phyloP scores from a whole-genome alignment of 2,329 filamentous ascomycete species.

The Phialophora verrucosa region DNA sequence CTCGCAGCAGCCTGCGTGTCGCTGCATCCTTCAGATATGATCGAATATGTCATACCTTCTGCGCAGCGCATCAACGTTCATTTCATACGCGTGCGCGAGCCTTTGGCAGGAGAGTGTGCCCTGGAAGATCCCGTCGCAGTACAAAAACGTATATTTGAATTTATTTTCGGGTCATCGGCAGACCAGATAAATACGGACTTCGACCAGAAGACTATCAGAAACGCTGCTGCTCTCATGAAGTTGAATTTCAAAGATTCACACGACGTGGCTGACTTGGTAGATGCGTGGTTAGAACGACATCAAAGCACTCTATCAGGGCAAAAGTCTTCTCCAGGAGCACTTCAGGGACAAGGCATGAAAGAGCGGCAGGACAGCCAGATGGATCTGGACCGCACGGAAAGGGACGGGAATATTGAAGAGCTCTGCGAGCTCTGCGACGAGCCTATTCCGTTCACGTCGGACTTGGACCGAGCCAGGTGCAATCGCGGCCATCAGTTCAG shows the following conservation, averaged over 20 bases:
- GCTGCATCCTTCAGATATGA: constrained; percentile 62
- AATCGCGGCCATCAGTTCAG: constrained; percentile 36
- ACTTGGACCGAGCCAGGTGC: constrained; percentile 28
- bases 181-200: constrained; percentile 18
- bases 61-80: constrained; percentile 25
- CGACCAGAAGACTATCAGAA: constrained; percentile 28
- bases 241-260: constrained; percentile 9
- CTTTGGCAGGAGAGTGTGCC: background rate
- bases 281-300: constrained; percentile 1
- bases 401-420: constrained; percentile 20
- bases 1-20: constrained; percentile 56
- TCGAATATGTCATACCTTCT: constrained; percentile 54
- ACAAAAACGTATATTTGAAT: constrained; percentile 22
- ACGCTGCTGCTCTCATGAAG: constrained; percentile 21
- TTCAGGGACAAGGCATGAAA: background rate
- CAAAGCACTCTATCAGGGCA: background rate
- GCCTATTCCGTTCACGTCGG: constrained; percentile 26
- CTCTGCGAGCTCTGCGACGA: constrained; percentile 36
- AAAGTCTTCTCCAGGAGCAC: background rate
- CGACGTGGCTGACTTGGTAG: constrained; percentile 18
- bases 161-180: constrained; percentile 9
- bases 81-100: constrained; percentile 16
- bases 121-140: constrained; percentile 10
- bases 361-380: constrained; percentile 7
- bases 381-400: constrained; percentile 4